These are phyloP conservation scores for Xylariaceae sp. DNA, from an alignment of 2,329 filamentous ascomycete genomes.

Conservation along the genomic window DNA sequence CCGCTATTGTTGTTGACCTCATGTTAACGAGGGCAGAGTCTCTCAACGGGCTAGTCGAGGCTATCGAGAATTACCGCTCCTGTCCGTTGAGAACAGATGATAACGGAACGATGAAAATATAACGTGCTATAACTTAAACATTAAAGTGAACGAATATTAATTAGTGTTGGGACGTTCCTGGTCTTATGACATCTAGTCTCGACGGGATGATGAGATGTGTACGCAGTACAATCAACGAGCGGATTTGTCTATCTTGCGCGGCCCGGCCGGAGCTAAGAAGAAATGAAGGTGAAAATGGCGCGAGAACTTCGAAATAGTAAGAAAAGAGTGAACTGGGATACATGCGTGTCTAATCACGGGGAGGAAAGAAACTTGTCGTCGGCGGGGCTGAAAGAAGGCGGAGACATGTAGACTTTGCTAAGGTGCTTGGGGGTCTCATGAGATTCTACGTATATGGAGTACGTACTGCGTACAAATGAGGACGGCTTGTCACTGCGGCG, in stretches of 20 bases:
- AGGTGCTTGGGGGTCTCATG: constrained; percentile 13
- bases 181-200: constrained; percentile 22
- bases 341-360: not conserved
- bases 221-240: constrained; percentile 24
- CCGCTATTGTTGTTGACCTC: constrained; percentile 31
- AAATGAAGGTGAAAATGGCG: constrained; percentile 6
- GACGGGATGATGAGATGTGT: constrained; percentile 9
- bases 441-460: constrained; percentile 8
- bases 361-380: not conserved
- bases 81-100: constrained; percentile 16
- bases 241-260: constrained; percentile 33
- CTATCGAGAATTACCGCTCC: constrained; percentile 1
- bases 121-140: constrained; percentile 27
- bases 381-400: not conserved
- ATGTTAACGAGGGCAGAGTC: constrained; percentile 20
- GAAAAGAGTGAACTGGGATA: not conserved
- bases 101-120: constrained; percentile 3
- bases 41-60: constrained; percentile 2
- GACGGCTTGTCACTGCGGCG: constrained; percentile 2
- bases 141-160: constrained; percentile 11
- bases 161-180: constrained; percentile 8
- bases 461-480: constrained; percentile 13
- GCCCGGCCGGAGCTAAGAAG: constrained; percentile 24
- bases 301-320: constrained; percentile 11
- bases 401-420: not conserved